phyloP scores from a whole-genome alignment of 306 rosid species.

The apple (Malus domestica) region ASM211411v1 NC_041798.1:17687501-17688000 shows the following conservation, averaged over 20 bases:
- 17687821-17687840: not conserved
- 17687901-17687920: not conserved
- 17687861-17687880: not conserved
- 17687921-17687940: conserved; percentile 2
- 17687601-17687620: conserved; percentile 64
- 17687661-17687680: conserved; percentile 78
- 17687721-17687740: conserved; percentile 50
- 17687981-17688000: conserved; percentile 57
- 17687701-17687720: conserved; percentile 48
- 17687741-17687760: conserved; percentile 40
- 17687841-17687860: not conserved
- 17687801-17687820: not conserved
- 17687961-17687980: conserved; percentile 44
- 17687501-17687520: not conserved
- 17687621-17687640: conserved; percentile 74
- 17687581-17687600: conserved; percentile 66
- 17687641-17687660: conserved; percentile 60
- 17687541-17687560: not conserved
- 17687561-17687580: not conserved
- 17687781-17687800: not conserved
- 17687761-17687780: conserved; percentile 44
- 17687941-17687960: conserved; percentile 8
- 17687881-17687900: not conserved
- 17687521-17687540: not conserved
- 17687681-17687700: conserved; percentile 77